These are phyloP conservation scores for Penicillium sp. DNA, from an alignment of 2,329 filamentous ascomycete species.

Conservation along the genomic window DNA sequence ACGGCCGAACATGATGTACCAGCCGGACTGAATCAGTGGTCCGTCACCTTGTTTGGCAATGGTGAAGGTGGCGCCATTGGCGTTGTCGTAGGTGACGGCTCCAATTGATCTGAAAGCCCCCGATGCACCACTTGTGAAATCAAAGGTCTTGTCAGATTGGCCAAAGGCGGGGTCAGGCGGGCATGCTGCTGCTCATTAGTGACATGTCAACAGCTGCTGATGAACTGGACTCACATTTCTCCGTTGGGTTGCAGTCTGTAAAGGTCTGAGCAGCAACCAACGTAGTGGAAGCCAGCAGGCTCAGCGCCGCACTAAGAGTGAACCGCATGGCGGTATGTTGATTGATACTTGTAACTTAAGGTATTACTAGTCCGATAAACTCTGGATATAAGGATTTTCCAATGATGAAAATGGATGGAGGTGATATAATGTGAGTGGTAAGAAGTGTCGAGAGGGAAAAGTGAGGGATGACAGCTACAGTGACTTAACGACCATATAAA, in stretches of 20 bases:
- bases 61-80: constrained; percentile 76
- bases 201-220: neutral
- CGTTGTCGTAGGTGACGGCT: constrained; percentile 63
- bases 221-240: constrained; percentile 33
- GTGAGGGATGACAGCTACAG: too few relatives aligned
- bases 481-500: neutral
- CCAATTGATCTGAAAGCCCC: constrained; percentile 72
- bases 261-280: constrained; percentile 42
- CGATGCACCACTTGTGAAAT: constrained; percentile 75
- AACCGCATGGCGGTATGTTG: constrained; percentile 33
- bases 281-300: constrained; percentile 29
- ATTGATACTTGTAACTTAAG: neutral
- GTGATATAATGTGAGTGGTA: neutral
- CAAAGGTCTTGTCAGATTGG: constrained; percentile 68
- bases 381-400: neutral
- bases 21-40: constrained; percentile 80
- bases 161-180: constrained; percentile 75
- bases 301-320: constrained; percentile 23
- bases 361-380: neutral
- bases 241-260: constrained; percentile 43
- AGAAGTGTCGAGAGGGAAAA: constrained; percentile 1
- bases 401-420: constrained; percentile 1
- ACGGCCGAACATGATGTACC: constrained; percentile 99
- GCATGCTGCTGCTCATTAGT: constrained; percentile 52
- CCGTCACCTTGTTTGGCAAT: constrained; percentile 74